These are phyloP conservation scores for Dispira simplex DNA, from an alignment of 192 early-diverging fungal species.

Conservation along the genomic window DNA sequence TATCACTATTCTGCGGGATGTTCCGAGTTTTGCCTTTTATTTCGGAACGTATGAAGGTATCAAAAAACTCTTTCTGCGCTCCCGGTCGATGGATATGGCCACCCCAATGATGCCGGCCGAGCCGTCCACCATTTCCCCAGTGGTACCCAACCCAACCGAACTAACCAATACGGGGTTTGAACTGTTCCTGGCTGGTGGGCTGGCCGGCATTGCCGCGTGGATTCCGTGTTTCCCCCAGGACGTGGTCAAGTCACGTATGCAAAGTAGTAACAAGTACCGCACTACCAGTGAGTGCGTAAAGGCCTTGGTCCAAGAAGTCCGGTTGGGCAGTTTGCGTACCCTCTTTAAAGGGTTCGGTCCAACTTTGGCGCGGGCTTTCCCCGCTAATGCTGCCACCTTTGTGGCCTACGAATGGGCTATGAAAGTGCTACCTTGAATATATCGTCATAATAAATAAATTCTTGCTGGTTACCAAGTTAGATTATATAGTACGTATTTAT, in stretches of 20 bases:
- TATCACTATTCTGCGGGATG: slow-evolving; percentile 23
- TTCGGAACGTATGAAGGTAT: slow-evolving; percentile 17
- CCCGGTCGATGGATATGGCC: background rate
- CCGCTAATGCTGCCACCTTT: slow-evolving; percentile 56
- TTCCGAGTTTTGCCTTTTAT: slow-evolving; percentile 24
- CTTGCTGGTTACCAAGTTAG: background rate
- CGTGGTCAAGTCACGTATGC: slow-evolving; percentile 48
- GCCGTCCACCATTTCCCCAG: background rate
- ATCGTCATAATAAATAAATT: background rate
- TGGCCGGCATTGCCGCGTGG: slow-evolving; percentile 24
- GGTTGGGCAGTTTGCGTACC: slow-evolving; percentile 22
- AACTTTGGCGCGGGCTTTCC: slow-evolving; percentile 38
- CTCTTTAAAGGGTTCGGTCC: slow-evolving; percentile 31
- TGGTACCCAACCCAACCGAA: no score
- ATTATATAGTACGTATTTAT: background rate
- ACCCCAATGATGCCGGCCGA: background rate
- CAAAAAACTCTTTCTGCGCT: slow-evolving; percentile 4
- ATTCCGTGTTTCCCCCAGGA: slow-evolving; percentile 41
- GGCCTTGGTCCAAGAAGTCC: slow-evolving; percentile 18
- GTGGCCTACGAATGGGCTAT: slow-evolving; percentile 48
- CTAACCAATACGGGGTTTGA: slow-evolving; percentile 13
- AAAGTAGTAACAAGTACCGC: slow-evolving; percentile 21
- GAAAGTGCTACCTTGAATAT: slow-evolving; percentile 14
- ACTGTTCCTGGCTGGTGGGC: slow-evolving; percentile 22
- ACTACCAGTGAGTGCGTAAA: background rate